Evolutionary conservation across 2,329 filamentous ascomycete species (phyloP).

Genomic region (Tolypocladium capitatum): DNA sequence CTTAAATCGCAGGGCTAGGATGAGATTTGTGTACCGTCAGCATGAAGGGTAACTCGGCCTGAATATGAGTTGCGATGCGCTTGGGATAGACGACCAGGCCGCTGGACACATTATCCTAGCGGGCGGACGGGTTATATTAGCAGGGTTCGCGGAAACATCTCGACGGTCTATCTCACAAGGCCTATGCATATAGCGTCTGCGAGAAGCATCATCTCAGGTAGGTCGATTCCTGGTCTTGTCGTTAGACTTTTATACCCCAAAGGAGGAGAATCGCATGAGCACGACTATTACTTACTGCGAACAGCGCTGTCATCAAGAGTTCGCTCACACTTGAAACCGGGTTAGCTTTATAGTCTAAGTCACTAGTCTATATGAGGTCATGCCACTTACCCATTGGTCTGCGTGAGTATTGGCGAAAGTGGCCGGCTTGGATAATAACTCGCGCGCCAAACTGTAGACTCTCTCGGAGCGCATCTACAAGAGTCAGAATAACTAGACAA

Average conservation of each 20-base stretch:
- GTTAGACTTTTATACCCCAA: no score
- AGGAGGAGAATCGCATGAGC: no score
- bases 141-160: no score
- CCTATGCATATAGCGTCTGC: slow-evolving; percentile 56
- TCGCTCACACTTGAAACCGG: slow-evolving; percentile 33
- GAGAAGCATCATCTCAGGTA: slow-evolving; percentile 54
- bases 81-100: slow-evolving; percentile 67
- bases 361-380: no score
- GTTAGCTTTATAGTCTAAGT: no score
- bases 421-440: slow-evolving; percentile 28
- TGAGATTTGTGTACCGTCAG: slow-evolving; percentile 30
- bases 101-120: slow-evolving; percentile 47
- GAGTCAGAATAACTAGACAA: no score
- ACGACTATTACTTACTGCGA: slow-evolving; percentile 27
- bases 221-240: slow-evolving; percentile 23
- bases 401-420: slow-evolving; percentile 18
- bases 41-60: slow-evolving; percentile 79
- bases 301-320: slow-evolving; percentile 67
- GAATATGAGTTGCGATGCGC: slow-evolving; percentile 52
- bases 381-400: slow-evolving; percentile 23
- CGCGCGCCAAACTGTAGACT: slow-evolving; percentile 16
- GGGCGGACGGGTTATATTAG: no score
- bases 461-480: slow-evolving; percentile 3
- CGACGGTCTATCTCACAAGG: slow-evolving; percentile 13
- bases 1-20: no score